Conservation (phyloP, 2,329 filamentous ascomycete species). For the Ceratocystis cacaofunesta region DNA sequence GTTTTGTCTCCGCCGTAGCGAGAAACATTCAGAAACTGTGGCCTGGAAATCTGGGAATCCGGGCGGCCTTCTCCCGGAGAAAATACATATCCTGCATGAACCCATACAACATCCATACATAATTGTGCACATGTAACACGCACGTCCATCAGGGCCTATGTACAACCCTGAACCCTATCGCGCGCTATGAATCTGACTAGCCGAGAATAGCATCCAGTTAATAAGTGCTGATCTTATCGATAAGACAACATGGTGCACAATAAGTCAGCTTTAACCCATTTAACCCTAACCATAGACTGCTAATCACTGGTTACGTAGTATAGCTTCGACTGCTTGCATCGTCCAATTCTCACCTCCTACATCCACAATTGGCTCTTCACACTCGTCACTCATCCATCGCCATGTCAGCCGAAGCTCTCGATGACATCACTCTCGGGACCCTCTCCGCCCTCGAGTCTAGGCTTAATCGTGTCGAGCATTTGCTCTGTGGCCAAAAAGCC, state of each 20-base stretch:
- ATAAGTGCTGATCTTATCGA: neutral
- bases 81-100: too few relatives aligned
- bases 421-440: conserved; percentile 40
- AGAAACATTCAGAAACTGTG: neutral
- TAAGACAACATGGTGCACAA: neutral
- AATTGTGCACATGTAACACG: neutral
- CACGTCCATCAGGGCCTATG: too few relatives aligned
- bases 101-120: neutral
- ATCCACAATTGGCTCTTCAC: neutral
- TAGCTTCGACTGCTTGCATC: neutral
- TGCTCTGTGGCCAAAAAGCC: conserved; percentile 35
- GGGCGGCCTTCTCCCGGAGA: neutral
- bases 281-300: rapidly evolving
- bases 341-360: neutral
- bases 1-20: neutral
- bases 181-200: too few relatives aligned
- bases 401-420: conserved; percentile 28
- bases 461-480: conserved; percentile 43
- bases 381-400: neutral
- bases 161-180: too few relatives aligned
- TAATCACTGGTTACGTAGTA: neutral
- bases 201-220: too few relatives aligned
- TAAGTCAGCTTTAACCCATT: neutral
- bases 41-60: neutral
- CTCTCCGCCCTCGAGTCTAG: conserved; percentile 43